These are phyloP conservation scores for Cryptosporidium sp. DNA, from an alignment of 169 alveolate species.

Conservation along the genomic window DNA sequence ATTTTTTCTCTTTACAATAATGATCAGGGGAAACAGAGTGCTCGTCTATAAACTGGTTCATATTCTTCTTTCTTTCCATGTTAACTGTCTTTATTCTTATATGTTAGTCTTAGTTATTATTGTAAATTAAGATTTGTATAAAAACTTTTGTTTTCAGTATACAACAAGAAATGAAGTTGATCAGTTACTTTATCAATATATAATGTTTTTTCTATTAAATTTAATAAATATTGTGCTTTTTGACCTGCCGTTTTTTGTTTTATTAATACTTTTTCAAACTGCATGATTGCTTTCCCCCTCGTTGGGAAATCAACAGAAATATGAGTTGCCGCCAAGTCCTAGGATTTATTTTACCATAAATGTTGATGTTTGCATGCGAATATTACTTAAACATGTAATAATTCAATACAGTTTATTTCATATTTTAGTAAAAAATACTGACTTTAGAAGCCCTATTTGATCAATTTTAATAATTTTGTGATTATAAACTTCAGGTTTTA, in stretches of 20 bases:
- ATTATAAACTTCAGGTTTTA: neutral
- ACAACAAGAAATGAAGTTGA: no score
- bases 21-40: slow-evolving; percentile 25
- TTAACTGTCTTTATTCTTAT: neutral
- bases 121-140: no score
- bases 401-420: no score
- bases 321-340: neutral
- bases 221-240: no score
- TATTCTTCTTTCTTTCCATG: neutral
- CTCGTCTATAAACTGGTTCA: slow-evolving; percentile 48
- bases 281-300: slow-evolving; percentile 14
- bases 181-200: no score
- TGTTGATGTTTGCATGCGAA: neutral
- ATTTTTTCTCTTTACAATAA: slow-evolving; percentile 42
- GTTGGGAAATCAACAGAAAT: neutral
- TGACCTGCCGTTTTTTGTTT: neutral
- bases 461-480: neutral
- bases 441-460: no score
- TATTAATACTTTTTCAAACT: neutral
- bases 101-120: neutral
- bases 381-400: no score
- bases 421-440: no score
- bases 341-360: neutral
- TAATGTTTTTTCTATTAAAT: no score
- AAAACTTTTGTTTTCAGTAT: neutral